Evolutionary conservation across 345 rosid genomes (phyloP).

Genomic region (Gossypium stocksii): DNA sequence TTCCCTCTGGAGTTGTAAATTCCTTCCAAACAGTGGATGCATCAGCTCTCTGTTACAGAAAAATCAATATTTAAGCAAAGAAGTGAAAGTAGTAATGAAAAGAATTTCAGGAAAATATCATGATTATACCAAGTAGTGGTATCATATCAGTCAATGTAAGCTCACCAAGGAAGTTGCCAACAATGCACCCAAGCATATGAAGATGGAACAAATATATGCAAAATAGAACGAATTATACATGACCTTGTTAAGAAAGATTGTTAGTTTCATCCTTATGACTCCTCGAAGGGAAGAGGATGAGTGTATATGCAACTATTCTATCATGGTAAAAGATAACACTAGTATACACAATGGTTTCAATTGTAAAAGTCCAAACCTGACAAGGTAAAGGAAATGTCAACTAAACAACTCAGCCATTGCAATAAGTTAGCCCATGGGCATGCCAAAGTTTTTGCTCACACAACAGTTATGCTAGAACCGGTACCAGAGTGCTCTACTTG

Average conservation of each 20-base stretch:
- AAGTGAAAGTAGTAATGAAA: constrained; percentile 10
- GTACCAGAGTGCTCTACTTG: not conserved
- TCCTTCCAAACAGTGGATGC: constrained; percentile 99
- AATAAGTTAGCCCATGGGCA: not conserved
- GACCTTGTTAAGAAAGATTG: not conserved
- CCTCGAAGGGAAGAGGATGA: not conserved
- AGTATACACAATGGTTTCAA: not conserved
- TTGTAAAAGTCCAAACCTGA: not conserved
- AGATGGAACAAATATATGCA: constrained; percentile 11
- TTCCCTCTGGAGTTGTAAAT: constrained; percentile 85
- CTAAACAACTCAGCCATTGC: not conserved
- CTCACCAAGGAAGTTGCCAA: not conserved
- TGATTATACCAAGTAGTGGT: not conserved
- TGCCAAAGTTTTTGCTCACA: not conserved
- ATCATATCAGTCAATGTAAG: not conserved
- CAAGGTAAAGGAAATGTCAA: not conserved
- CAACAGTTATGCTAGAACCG: not conserved
- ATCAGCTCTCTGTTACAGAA: constrained; percentile 74
- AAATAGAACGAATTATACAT: not conserved
- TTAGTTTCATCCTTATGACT: not conserved
- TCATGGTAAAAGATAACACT: not conserved
- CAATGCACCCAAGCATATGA: constrained; percentile 2
- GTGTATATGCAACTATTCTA: not conserved
- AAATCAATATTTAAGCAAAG: constrained; percentile 18
- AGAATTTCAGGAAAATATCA: not conserved